Percentiles rank a stretch among this genome's conserved stretches.
These are phyloP conservation scores for Anethum foeniculum DNA, from an alignment of 140 eudicot genomes.

Conservation along the genomic window DNA sequence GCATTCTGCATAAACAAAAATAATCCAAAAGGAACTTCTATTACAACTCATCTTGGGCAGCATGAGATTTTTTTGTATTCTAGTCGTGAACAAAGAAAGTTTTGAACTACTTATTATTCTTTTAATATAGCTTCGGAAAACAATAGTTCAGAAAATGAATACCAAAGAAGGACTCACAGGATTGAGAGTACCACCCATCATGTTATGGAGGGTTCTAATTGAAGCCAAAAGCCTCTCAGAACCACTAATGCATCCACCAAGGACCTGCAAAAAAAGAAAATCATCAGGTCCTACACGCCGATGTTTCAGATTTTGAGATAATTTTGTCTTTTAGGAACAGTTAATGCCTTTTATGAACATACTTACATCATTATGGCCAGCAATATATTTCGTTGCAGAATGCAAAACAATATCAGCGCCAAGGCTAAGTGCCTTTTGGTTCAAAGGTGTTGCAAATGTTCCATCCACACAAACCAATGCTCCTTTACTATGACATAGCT, in stretches of 20 bases:
- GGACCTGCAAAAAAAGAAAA: conserved; percentile 42
- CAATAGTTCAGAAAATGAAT: too few species aligned
- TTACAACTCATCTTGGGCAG: not conserved
- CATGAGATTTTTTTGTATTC: conserved; percentile 16
- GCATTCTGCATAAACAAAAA: conserved; percentile 26
- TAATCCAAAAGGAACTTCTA: not conserved
- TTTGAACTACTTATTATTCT: too few species aligned
- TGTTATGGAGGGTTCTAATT: conserved; percentile 74
- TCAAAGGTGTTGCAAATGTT: conserved; percentile 82
- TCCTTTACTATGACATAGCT: conserved; percentile 75
- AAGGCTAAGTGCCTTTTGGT: conserved; percentile 84
- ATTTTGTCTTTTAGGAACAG: not conserved
- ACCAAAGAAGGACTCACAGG: conserved; percentile 47
- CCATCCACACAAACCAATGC: conserved; percentile 81
- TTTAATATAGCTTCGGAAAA: not conserved
- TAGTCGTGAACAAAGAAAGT: not conserved
- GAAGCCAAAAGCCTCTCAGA: conserved; percentile 50
- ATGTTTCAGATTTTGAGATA: not conserved
- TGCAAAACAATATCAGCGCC: conserved; percentile 85
- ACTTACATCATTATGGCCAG: conserved; percentile 85
- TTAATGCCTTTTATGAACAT: not conserved
- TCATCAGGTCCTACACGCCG: too few species aligned
- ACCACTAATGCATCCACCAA: conserved; percentile 86
- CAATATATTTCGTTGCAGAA: conserved; percentile 79
- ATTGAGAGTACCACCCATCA: conserved; percentile 84